Percentiles rank a stretch among this genome's conserved stretches.
phyloP scores from a whole-genome alignment of 305 asterid species.

The Striga hermonthica region DNA sequence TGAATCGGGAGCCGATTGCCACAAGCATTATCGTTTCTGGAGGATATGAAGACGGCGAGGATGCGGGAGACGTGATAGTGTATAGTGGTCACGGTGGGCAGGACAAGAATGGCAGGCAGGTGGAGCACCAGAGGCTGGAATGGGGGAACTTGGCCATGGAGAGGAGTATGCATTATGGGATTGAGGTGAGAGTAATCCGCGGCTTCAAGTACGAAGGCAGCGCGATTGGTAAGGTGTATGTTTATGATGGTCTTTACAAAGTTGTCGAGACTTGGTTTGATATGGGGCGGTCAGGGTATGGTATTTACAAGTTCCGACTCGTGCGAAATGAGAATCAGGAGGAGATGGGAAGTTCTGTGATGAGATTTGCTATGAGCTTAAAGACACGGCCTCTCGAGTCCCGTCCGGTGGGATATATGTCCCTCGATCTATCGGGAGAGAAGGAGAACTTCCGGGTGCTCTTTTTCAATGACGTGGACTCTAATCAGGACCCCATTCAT shows the following conservation, averaged over 20 bases:
- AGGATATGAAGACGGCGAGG: constrained; percentile 88
- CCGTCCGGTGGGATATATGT: constrained; percentile 58
- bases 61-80: constrained; percentile 61
- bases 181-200: constrained; percentile 80
- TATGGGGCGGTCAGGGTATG: constrained; percentile 71
- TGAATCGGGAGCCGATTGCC: constrained; percentile 81
- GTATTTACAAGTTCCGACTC: constrained; percentile 75
- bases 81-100: constrained; percentile 87
- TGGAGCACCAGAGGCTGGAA: constrained; percentile 68
- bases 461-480: constrained; percentile 64
- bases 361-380: constrained; percentile 52
- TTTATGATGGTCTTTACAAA: constrained; percentile 75
- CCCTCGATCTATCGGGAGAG: constrained; percentile 58
- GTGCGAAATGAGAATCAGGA: constrained; percentile 60
- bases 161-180: constrained; percentile 74
- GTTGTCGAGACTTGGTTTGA: constrained; percentile 68
- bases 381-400: constrained; percentile 45
- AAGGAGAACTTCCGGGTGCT: constrained; percentile 64
- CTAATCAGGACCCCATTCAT: constrained; percentile 48
- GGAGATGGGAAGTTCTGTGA: constrained; percentile 64
- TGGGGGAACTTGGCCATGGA: constrained; percentile 74
- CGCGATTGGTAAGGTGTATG: constrained; percentile 63
- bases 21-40: constrained; percentile 79
- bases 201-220: constrained; percentile 61
- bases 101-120: constrained; percentile 59